These are phyloP conservation scores for Neoboletus brunneissimus DNA, from an alignment of 768 basidiomycete species.

Conservation along the genomic window DNA sequence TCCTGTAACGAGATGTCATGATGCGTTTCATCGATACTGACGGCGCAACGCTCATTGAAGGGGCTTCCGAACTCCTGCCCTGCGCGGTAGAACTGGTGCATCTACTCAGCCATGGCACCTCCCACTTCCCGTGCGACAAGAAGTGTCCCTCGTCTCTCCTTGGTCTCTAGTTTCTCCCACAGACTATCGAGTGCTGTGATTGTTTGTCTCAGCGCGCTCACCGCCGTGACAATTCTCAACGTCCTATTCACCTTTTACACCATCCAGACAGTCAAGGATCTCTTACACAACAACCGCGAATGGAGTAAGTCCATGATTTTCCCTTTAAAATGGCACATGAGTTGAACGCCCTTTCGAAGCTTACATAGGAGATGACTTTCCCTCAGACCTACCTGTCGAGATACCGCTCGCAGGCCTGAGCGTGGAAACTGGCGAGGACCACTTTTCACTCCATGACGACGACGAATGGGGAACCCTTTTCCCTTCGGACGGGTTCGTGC, in stretches of 20 bases:
- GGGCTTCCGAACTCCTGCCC: neutral
- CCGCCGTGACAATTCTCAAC: slow-evolving; percentile 22
- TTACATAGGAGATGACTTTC: slow-evolving; percentile 31
- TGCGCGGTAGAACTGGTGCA: too few species aligned
- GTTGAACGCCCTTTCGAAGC: slow-evolving; percentile 1
- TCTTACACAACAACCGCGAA: slow-evolving; percentile 15
- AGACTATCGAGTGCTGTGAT: neutral
- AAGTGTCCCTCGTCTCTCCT: neutral
- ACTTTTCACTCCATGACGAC: slow-evolving; percentile 34
- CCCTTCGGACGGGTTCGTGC: slow-evolving; percentile 34
- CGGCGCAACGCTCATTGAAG: neutral
- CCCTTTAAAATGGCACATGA: neutral
- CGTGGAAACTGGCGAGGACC: slow-evolving; percentile 22
- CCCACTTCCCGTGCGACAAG: neutral
- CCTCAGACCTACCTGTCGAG: slow-evolving; percentile 31
- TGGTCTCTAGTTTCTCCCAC: neutral
- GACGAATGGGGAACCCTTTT: slow-evolving; percentile 37
- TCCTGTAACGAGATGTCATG: too few species aligned
- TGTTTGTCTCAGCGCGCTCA: slow-evolving; percentile 20
- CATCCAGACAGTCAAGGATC: slow-evolving; percentile 10
- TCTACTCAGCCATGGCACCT: slow-evolving; percentile 4
- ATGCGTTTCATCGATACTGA: too few species aligned
- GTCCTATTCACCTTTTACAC: slow-evolving; percentile 20
- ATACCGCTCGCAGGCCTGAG: slow-evolving; percentile 30
- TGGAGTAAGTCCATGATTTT: slow-evolving; percentile 18